phyloP scores from a whole-genome alignment of 2,329 filamentous ascomycete genomes.

The Sphaerostilbella broomeana region DNA sequence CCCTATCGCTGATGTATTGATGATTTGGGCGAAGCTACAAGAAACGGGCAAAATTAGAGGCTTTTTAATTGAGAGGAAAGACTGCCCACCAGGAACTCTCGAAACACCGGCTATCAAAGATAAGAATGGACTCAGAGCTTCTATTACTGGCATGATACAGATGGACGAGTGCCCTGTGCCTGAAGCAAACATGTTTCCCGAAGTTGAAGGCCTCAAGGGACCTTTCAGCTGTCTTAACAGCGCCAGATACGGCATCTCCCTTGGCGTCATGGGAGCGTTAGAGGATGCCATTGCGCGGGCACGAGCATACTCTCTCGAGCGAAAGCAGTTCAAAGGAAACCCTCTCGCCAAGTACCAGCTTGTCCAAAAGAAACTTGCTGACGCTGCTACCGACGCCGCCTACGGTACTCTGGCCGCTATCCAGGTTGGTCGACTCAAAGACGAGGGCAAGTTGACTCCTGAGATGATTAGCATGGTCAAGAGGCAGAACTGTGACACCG shows the following conservation, averaged over 20 bases:
- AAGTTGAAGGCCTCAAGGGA: slow-evolving; percentile 76
- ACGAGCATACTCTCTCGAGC: slow-evolving; percentile 80
- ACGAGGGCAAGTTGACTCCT: slow-evolving; percentile 76
- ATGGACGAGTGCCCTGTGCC: slow-evolving; percentile 86
- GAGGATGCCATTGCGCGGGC: slow-evolving; percentile 84
- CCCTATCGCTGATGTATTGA: slow-evolving; percentile 74
- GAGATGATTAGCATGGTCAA: slow-evolving; percentile 99
- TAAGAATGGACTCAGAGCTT: slow-evolving; percentile 90
- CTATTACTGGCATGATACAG: slow-evolving; percentile 96
- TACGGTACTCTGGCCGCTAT: slow-evolving; percentile 85
- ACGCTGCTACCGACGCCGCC: slow-evolving; percentile 83
- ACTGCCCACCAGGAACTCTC: slow-evolving; percentile 80
- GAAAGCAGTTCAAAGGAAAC: slow-evolving; percentile 94
- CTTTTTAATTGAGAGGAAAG: slow-evolving; percentile 78
- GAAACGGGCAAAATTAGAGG: slow-evolving; percentile 90
- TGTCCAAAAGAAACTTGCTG: slow-evolving; percentile 94
- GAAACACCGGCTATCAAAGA: slow-evolving; percentile 90
- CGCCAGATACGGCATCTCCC: slow-evolving; percentile 86
- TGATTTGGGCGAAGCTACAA: slow-evolving; percentile 90
- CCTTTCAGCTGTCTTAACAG: slow-evolving; percentile 94
- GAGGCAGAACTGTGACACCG: slow-evolving; percentile 92
- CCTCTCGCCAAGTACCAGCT: slow-evolving; percentile 94
- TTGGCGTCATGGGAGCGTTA: slow-evolving; percentile 87
- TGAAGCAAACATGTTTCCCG: slow-evolving; percentile 87
- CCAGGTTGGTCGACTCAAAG: slow-evolving; percentile 89